Conservation (phyloP, 2,329 filamentous ascomycete genomes). For the Cordyceps tenuipes region DNA sequence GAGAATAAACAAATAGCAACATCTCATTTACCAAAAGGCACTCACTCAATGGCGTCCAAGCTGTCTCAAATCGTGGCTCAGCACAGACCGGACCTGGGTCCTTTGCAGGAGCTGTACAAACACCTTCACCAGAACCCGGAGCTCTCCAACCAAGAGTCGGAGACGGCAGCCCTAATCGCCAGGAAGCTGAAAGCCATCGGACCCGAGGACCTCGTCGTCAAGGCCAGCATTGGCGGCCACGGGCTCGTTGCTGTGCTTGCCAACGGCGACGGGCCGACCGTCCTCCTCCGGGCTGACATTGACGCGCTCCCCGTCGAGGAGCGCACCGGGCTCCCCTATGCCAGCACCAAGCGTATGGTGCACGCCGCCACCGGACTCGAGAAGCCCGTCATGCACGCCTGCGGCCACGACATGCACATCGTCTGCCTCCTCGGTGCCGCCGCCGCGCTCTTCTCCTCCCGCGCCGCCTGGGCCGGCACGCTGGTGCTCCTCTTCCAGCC, state of each 20-base stretch:
- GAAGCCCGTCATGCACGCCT: slow-evolving; percentile 58
- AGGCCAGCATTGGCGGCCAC: slow-evolving; percentile 43
- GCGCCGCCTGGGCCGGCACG: slow-evolving; percentile 51
- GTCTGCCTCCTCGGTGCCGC: slow-evolving; percentile 48
- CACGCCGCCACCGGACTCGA: slow-evolving; percentile 35
- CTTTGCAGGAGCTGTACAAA: slow-evolving; percentile 38
- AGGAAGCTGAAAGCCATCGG: slow-evolving; percentile 25
- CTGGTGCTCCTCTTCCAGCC: slow-evolving; percentile 60
- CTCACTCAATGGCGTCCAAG: slow-evolving; percentile 1
- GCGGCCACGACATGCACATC: slow-evolving; percentile 61
- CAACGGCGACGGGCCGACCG: slow-evolving; percentile 46
- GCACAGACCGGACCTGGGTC: slow-evolving; percentile 3
- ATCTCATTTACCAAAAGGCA: neutral
- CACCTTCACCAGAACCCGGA: slow-evolving; percentile 51
- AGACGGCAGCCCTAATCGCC: slow-evolving; percentile 41
- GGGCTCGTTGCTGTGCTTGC: slow-evolving; percentile 47
- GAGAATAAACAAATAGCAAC: neutral
- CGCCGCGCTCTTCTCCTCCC: slow-evolving; percentile 35
- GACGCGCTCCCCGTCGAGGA: slow-evolving; percentile 53
- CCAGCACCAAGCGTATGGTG: slow-evolving; percentile 34
- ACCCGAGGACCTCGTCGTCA: slow-evolving; percentile 30
- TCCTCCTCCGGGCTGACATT: slow-evolving; percentile 54
- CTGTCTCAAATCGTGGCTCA: slow-evolving; percentile 2
- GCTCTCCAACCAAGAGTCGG: slow-evolving; percentile 46
- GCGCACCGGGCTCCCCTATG: slow-evolving; percentile 45